Base-by-base conservation (phyloP, 2,329 filamentous ascomycete species). In the Colletotrichum cordylinicola region DNA sequence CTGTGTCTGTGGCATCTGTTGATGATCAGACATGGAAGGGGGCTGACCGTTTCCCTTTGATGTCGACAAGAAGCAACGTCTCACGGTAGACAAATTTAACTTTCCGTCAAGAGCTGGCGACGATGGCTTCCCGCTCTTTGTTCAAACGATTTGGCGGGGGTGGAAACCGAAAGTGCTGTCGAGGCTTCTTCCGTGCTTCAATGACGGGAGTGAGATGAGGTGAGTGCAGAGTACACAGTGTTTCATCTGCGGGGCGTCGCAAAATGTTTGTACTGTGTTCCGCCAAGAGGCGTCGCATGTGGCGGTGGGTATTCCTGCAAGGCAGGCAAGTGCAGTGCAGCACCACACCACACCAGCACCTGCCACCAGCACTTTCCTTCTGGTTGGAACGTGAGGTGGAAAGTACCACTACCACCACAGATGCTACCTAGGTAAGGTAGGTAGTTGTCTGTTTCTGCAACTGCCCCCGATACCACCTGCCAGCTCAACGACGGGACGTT, bases 101-200 rank as follows among this genome's bases (percentile, higher is more conserved):
- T 56, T 39, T 18, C 60, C 65, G 52, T 24, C 16, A 6, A 37
- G 10, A 9, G 33, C 27, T 52, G 55, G 52, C 27, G 52, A 56
- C 52, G 64, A 72, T 61, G 48, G 64, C 70, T 60, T 72, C 70
- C 58, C 29, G 52, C 33, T 68, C 70, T 67, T 72, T 72, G 62
- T 43, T 43, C 31, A 37, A 33, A 33, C 31, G 31, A 56, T 18
- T 15, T 56, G 31, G 48, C n/a, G 33, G n/a, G 48, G 33, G 39
- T 31, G 24, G 43, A 52, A 52, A 52, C 43, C n/a, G 43, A 52
- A 24, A 52, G 12, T 21, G 43, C 43, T 24, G 13, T 52, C 43
- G 43, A 52, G 43, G n/a, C 43, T 21, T 21, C 43, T 52, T 52
- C 43, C n/a, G 21, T 52, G 43, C 43, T 52, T 52, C n/a, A 52